A percentile compares a stretch with the other conserved stretches of the same genome.
Evolutionary conservation across 345 rosid species (phyloP).

Genomic region (Chamaenerion angustifolium): DNA sequence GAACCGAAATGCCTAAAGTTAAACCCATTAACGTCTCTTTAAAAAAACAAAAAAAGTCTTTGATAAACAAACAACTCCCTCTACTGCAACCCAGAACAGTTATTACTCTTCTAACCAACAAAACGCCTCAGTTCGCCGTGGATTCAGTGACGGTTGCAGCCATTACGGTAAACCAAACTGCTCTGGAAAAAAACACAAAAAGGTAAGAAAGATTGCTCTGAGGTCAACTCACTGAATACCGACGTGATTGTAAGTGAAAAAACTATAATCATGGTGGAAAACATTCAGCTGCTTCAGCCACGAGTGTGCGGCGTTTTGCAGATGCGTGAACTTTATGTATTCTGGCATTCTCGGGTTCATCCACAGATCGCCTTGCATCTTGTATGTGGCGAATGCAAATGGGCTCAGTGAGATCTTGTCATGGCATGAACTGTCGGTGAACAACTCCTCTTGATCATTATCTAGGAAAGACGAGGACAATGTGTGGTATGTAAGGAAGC

Average conservation of each 20-base stretch:
- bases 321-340: slow-evolving; percentile 24
- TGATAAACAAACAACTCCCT: too few species aligned
- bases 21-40: too few species aligned
- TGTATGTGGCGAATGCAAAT: slow-evolving; percentile 53
- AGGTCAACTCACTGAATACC: too few species aligned
- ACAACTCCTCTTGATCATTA: slow-evolving; percentile 6
- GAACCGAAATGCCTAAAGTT: too few species aligned
- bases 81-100: too few species aligned
- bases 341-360: slow-evolving; percentile 26
- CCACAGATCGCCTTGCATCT: slow-evolving; percentile 67
- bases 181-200: too few species aligned
- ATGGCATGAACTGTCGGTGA: neutral
- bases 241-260: slow-evolving; percentile 20
- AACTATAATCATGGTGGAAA: slow-evolving; percentile 51
- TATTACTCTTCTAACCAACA: too few species aligned
- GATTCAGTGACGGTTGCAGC: too few species aligned
- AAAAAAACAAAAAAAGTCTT: too few species aligned
- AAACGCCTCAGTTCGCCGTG: too few species aligned
- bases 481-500: slow-evolving; percentile 72
- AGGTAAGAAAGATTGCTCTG: too few species aligned
- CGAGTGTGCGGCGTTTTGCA: slow-evolving; percentile 50
- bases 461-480: slow-evolving; percentile 69
- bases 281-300: slow-evolving; percentile 71
- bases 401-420: slow-evolving; percentile 33
- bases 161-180: too few species aligned